Conservation (phyloP, 1,284 basidiomycete genomes). For the Fomitopsis betulina region DNA sequence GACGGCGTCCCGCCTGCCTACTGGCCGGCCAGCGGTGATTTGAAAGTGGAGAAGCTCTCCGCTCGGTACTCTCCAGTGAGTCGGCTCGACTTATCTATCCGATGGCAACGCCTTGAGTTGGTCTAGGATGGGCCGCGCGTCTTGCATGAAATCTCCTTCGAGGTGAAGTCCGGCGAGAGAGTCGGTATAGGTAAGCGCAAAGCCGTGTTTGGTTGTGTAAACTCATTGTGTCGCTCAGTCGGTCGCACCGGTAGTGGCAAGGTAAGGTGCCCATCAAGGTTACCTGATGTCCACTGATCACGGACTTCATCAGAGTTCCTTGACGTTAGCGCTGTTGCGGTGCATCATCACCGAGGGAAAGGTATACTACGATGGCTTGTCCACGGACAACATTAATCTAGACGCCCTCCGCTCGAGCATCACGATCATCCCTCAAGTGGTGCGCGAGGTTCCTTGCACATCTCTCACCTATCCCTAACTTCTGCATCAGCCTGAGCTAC, state of each 20-base stretch:
- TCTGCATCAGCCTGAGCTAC: slow-evolving; percentile 50
- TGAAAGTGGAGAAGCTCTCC: slow-evolving; percentile 56
- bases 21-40: slow-evolving; percentile 72
- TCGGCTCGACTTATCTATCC: neutral
- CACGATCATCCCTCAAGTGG: slow-evolving; percentile 44
- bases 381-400: slow-evolving; percentile 47
- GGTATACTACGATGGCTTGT: slow-evolving; percentile 32
- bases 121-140: slow-evolving; percentile 37
- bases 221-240: slow-evolving; percentile 20
- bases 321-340: slow-evolving; percentile 39
- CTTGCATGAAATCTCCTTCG: slow-evolving; percentile 42
- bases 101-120: neutral
- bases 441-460: slow-evolving; percentile 14
- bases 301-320: slow-evolving; percentile 32
- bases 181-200: slow-evolving; percentile 38
- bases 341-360: slow-evolving; percentile 46
- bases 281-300: slow-evolving; percentile 25
- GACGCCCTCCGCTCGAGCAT: slow-evolving; percentile 48
- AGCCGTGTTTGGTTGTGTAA: too few species aligned
- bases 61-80: slow-evolving; percentile 48
- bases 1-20: slow-evolving; percentile 63
- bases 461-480: neutral
- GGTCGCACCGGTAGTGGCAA: slow-evolving; percentile 78
- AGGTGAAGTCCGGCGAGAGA: slow-evolving; percentile 45
- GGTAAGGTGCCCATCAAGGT: slow-evolving; percentile 23